Evolutionary conservation across 1,284 basidiomycete species (phyloP), one percentile per base, ranked within the genome.

Genomic region (Violaceomyces palustris): DNA sequence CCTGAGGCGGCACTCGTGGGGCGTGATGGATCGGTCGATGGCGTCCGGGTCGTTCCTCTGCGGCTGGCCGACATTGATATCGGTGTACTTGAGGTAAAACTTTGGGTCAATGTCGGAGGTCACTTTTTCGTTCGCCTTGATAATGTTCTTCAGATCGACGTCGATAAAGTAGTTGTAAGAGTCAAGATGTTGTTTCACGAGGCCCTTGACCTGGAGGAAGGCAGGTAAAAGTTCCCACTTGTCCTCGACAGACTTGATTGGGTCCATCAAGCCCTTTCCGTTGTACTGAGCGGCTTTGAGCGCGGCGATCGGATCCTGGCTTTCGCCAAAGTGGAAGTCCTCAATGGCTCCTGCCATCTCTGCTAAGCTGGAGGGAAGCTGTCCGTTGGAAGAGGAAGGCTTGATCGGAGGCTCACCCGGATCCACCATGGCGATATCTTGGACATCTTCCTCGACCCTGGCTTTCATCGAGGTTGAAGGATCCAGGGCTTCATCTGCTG

Each of bases 141-240:
- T 83, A 66, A 99, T 97, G 65, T 93, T 93, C 74, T 92, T 93
- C 43, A 72, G 63, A 39, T 68, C 69, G 28, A 88, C 85, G 69
- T 98, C 88, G 66, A 98, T 89, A 74, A 99, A 98, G 76, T 97
- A 94, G 78, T 99, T 98, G 83, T 94, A 99, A 8, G 92, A 97
- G 75, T 99, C 96, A 64, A 98, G 89, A 73, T 99, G 94, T 74
- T 99, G 94, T 77, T 98, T 98, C 52, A 73, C 71, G 12, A 73
- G 53, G 23, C 71, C 71, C 39, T 73, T 73, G 42, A 71, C 69
- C 38, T 73, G 66, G 14, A 73, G 45, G 39, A 66, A 73, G 24
- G 71, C 71, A 18, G 69, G 71, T 18, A 73, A 41, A 14, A 73
- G 61, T 45, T 69, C 46, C 71, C 71, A 73, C 39, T 72, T 72